Conservation (phyloP, 148 eudicot genomes). For the Pouteria glomerata region DNA sequence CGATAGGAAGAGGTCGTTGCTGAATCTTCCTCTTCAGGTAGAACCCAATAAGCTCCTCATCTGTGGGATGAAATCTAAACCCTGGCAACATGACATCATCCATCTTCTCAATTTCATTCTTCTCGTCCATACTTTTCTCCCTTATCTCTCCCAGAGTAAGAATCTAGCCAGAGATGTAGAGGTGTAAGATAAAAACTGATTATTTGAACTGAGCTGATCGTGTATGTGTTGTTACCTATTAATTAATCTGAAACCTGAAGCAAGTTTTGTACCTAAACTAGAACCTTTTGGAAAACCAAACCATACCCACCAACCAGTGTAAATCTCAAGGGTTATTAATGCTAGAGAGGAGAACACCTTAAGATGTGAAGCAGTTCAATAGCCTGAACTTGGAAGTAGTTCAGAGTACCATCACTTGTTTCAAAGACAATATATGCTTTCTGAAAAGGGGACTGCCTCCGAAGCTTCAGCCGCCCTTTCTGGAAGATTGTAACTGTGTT, state of each 20-base stretch:
- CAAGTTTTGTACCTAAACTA: background rate
- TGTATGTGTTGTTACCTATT: background rate
- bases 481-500: slow-evolving; percentile 26
- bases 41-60: background rate
- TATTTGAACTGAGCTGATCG: background rate
- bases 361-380: background rate
- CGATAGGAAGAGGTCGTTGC: background rate
- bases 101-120: background rate
- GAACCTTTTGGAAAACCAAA: background rate
- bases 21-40: background rate
- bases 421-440: slow-evolving; percentile 25
- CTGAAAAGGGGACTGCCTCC: slow-evolving; percentile 38
- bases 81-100: background rate
- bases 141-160: background rate
- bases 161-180: background rate
- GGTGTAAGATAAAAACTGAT: background rate
- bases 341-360: background rate
- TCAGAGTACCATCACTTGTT: slow-evolving; percentile 21
- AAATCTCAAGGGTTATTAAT: background rate
- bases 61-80: background rate
- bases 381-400: background rate
- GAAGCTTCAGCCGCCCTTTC: slow-evolving; percentile 39
- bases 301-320: background rate
- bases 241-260: slow-evolving; percentile 3
- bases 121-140: background rate